A percentile compares a stretch with the other conserved stretches of the same genome.
Evolutionary conservation across 73 alveolate genomes (phyloP).

Genomic region (Paramecium sonneborni): DNA sequence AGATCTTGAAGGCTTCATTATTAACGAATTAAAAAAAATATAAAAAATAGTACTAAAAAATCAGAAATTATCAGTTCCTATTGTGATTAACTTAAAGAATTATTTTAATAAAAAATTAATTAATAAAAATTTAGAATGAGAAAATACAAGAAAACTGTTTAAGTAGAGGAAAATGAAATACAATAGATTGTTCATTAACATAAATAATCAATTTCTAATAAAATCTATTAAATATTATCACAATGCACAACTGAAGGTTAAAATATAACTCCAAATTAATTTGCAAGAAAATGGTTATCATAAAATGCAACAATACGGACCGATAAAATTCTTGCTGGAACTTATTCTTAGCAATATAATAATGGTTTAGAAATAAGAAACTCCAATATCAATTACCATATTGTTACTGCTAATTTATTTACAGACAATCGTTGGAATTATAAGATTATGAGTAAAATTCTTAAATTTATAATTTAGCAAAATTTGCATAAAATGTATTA

Average conservation of each 20-base stretch:
- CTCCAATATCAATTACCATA: neutral
- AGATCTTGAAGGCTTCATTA: conserved; percentile 39
- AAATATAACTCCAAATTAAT: neutral
- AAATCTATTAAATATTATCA: neutral
- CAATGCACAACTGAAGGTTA: neutral
- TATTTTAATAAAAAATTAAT: neutral
- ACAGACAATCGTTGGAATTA: neutral
- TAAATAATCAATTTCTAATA: neutral
- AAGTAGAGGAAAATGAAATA: neutral
- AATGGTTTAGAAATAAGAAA: neutral
- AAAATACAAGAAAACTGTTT: neutral
- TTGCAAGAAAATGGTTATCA: neutral
- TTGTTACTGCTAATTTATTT: neutral
- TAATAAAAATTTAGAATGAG: neutral
- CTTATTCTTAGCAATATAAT: neutral
- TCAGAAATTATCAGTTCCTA: neutral
- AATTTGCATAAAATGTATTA: neutral
- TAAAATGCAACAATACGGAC: neutral
- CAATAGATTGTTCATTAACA: neutral
- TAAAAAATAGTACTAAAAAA: neutral
- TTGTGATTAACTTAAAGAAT: neutral
- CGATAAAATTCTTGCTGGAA: neutral
- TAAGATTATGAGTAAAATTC: neutral
- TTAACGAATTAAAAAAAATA: conserved; percentile 15
- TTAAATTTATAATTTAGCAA: neutral